Evolutionary conservation across 2,329 filamentous ascomycete species (phyloP), one percentile per base, ranked within the genome.

Genomic region (Pseudogymnoascus sp.): DNA sequence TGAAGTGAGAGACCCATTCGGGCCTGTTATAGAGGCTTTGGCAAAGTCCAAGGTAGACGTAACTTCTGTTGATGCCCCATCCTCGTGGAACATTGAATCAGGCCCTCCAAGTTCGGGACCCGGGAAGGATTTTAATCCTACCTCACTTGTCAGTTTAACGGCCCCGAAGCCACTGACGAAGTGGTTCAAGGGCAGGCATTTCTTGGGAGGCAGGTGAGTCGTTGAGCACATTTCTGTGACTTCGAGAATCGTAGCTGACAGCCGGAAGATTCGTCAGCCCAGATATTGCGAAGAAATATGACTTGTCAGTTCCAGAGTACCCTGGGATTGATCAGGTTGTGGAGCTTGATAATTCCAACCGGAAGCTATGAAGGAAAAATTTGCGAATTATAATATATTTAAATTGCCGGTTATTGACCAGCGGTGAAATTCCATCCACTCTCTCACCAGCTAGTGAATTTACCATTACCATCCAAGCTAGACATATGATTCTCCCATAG

Each of bases 1-100:
- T 6, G 88, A 95, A 67, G 88, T 99, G 61, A 87, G 95, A n/a
- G 91, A 96, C 68, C 95, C 95, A 1, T 99, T 98, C 72, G 87
- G 88, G 0, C 81, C 82, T 0, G 89, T 97, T 12, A 96, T 99
- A 69, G 79, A 83, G 65, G 86, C 89, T 6, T 81, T 99, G 38
- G 85, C 91, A 68, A 81, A 87, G 43, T 89, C 89, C 4, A 82
- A 82, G 26, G 72, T 95, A 6, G 90, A 92, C 0, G 89, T 98
- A 0, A 88, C 95, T 2, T 89, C 91, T 2, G 90, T 99, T 22
- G 95, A 99, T 77, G 92, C 91, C 6, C 95, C 95, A 1, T 96
- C 91, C 33, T 95, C 90, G 1, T 99, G 95, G 95, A 87, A 95
- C 74, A 96, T 99, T 63, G 90, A 96, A 72, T 79, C 81, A 10